A percentile compares a stretch with the other conserved stretches of the same genome.
These are phyloP conservation scores for Fusarium austroafricanum DNA, from an alignment of 2,329 filamentous ascomycete species.

Conservation along the genomic window DNA sequence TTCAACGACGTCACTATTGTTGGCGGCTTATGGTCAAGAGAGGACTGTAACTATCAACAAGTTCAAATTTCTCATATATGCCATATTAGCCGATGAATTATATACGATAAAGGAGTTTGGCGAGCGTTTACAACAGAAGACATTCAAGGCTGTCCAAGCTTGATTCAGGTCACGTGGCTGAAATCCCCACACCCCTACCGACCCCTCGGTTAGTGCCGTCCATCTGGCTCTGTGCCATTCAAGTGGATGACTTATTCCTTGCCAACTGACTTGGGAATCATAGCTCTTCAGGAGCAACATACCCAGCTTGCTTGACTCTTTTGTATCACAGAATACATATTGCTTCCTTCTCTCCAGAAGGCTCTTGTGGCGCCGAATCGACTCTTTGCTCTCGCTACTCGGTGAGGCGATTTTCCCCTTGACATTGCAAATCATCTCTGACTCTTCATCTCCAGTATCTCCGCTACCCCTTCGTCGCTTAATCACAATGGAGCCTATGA, in stretches of 20 bases:
- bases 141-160: background rate
- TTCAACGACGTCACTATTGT: constrained; percentile 41
- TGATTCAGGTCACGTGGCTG: constrained; percentile 34
- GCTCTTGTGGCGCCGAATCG: background rate
- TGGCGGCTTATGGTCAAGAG: background rate
- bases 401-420: constrained; percentile 31
- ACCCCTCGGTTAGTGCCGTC: constrained; percentile 48
- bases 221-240: constrained; percentile 42
- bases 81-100: no score
- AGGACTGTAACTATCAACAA: background rate
- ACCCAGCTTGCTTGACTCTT: constrained; percentile 19
- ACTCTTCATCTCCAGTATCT: constrained; percentile 19
- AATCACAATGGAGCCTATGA: constrained; percentile 50
- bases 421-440: constrained; percentile 18
- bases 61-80: background rate
- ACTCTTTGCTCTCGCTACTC: background rate
- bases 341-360: background rate
- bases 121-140: background rate
- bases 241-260: constrained; percentile 36
- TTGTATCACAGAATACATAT: background rate
- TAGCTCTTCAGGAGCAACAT: constrained; percentile 26
- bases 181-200: constrained; percentile 40
- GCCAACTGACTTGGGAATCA: constrained; percentile 17
- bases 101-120: background rate
- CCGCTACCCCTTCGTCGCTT: constrained; percentile 3